Evolutionary conservation across 495 filamentous ascomycete genomes (phyloP).

Genomic region (Penicillium turbatum): DNA sequence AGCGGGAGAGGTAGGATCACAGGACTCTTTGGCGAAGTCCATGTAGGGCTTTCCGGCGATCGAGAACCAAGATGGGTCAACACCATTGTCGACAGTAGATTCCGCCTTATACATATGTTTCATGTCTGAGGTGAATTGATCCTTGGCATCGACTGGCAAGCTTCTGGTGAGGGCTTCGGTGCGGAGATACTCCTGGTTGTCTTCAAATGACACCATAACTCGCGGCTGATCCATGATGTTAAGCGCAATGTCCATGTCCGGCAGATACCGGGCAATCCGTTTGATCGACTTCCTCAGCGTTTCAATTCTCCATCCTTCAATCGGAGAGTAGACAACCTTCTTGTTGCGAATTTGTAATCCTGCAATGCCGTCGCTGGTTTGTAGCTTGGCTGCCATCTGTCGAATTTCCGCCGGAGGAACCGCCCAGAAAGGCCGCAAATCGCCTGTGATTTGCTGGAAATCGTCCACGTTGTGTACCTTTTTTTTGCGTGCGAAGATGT

Average conservation of each 20-base stretch:
- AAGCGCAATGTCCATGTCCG: slow-evolving; percentile 68
- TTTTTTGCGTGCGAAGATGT: slow-evolving; percentile 56
- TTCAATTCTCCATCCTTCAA: slow-evolving; percentile 60
- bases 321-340: slow-evolving; percentile 45
- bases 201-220: slow-evolving; percentile 62
- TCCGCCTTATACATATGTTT: slow-evolving; percentile 23
- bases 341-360: slow-evolving; percentile 54
- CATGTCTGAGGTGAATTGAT: slow-evolving; percentile 36
- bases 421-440: slow-evolving; percentile 69
- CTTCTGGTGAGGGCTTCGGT: slow-evolving; percentile 47
- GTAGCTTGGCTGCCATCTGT: slow-evolving; percentile 36
- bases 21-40: slow-evolving; percentile 57
- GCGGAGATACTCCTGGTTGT: slow-evolving; percentile 53
- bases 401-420: slow-evolving; percentile 54
- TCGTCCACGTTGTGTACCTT: slow-evolving; percentile 64
- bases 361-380: slow-evolving; percentile 52
- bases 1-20: slow-evolving; percentile 56
- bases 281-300: slow-evolving; percentile 56
- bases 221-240: slow-evolving; percentile 69
- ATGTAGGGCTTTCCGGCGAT: slow-evolving; percentile 50
- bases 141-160: slow-evolving; percentile 31
- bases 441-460: slow-evolving; percentile 67
- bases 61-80: slow-evolving; percentile 24
- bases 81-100: slow-evolving; percentile 11
- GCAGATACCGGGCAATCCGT: slow-evolving; percentile 55